Evolutionary conservation across 2,329 filamentous ascomycete genomes (phyloP).

Genomic region (Neopestalotiopsis sp.): DNA sequence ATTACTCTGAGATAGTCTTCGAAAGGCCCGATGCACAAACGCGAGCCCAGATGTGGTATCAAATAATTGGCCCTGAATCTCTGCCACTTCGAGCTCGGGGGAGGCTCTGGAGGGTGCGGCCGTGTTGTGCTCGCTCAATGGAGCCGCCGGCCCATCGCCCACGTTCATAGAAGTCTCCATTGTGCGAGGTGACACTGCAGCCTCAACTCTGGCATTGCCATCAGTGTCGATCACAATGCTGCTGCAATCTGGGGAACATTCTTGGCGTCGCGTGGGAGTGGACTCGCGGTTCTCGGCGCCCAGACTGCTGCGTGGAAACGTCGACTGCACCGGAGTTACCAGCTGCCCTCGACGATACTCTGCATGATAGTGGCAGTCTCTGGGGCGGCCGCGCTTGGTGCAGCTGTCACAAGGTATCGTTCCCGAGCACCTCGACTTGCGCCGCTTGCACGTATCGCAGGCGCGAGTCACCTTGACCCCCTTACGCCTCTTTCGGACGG

Average conservation of each 20-base stretch:
- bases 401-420: constrained; percentile 42
- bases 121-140: constrained; percentile 18
- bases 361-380: constrained; percentile 41
- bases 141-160: not conserved
- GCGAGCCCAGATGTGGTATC: constrained; percentile 61
- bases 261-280: constrained; percentile 11
- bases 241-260: not conserved
- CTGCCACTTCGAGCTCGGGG: constrained; percentile 37
- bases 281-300: constrained; percentile 9
- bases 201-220: not conserved
- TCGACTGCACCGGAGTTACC: constrained; percentile 38
- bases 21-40: constrained; percentile 61
- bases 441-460: constrained; percentile 46
- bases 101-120: constrained; percentile 29
- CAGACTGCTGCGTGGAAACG: not conserved
- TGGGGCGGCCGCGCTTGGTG: not conserved
- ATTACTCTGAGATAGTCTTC: constrained; percentile 51
- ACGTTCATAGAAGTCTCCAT: not conserved
- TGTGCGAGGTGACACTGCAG: not conserved
- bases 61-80: constrained; percentile 59
- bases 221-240: not conserved
- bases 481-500: constrained; percentile 23
- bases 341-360: constrained; percentile 43
- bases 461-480: constrained; percentile 30
- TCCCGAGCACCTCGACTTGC: constrained; percentile 44